phyloP scores from a whole-genome alignment of 352 stramenopile genomes.

The Pythium volutum region DNA sequence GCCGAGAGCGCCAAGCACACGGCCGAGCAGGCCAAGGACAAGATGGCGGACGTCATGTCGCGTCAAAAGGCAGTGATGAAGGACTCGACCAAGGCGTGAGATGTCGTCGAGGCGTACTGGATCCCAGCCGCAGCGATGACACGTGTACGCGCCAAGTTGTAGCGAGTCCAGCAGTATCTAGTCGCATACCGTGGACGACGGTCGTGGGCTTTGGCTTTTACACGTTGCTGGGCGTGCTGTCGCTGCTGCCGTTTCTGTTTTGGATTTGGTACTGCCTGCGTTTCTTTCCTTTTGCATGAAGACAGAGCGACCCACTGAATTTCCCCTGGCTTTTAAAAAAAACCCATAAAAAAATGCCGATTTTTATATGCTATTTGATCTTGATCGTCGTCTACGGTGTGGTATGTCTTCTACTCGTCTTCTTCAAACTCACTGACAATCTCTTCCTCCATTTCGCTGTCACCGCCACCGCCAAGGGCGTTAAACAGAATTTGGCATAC shows the following conservation, averaged over 20 bases:
- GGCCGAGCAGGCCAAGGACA: slow-evolving; percentile 26
- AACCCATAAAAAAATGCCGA: slow-evolving; percentile 10
- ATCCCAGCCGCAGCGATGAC: slow-evolving; percentile 10
- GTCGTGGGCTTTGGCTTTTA: not conserved
- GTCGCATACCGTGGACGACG: too few species aligned
- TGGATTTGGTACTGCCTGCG: slow-evolving; percentile 27
- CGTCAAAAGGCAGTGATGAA: slow-evolving; percentile 28
- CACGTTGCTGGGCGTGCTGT: slow-evolving; percentile 4
- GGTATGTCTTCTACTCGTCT: too few species aligned
- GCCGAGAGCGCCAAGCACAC: slow-evolving; percentile 17
- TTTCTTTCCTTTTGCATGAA: slow-evolving; percentile 26
- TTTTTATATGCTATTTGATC: too few species aligned
- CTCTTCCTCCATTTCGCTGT: slow-evolving; percentile 27
- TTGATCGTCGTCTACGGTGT: not conserved
- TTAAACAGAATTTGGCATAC: slow-evolving; percentile 75
- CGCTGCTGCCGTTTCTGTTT: slow-evolving; percentile 19
- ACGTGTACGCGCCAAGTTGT: slow-evolving; percentile 9
- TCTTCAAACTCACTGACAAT: slow-evolving; percentile 31
- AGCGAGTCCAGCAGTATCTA: too few species aligned
- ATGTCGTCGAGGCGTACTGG: slow-evolving; percentile 1
- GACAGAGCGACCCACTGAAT: not conserved
- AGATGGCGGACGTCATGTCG: slow-evolving; percentile 26
- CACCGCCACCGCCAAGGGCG: slow-evolving; percentile 23
- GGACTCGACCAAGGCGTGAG: slow-evolving; percentile 26
- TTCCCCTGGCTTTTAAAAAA: not conserved